A percentile compares a stretch with the other conserved stretches of the same genome.
Conservation (phyloP, 805 yeast genomes). For the Barnettozyma siamensis region DNA sequence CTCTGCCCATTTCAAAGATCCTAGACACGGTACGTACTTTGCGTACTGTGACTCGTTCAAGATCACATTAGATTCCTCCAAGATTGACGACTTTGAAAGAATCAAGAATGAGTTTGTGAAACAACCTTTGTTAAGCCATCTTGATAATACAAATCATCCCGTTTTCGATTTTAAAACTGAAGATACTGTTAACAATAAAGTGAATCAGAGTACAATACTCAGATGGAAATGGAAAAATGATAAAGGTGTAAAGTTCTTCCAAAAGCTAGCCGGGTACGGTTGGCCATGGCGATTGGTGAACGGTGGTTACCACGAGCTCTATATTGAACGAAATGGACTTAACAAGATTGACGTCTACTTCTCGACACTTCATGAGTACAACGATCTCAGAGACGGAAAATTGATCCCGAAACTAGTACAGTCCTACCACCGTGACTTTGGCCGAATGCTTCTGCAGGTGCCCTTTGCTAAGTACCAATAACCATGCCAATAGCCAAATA, state of each 20-base stretch:
- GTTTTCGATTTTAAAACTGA: background rate
- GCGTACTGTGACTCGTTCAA: constrained; percentile 21
- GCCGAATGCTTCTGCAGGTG: constrained; percentile 12
- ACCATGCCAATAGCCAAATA: too few relatives aligned
- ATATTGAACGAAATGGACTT: constrained; percentile 8
- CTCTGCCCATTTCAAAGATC: constrained; percentile 6
- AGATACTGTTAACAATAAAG: background rate
- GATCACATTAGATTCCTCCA: constrained; percentile 6
- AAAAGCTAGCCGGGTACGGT: constrained; percentile 17
- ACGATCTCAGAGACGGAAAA: constrained; percentile 22
- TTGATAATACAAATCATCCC: background rate
- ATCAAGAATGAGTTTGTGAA: constrained; percentile 1
- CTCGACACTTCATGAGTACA: constrained; percentile 18
- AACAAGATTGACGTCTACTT: constrained; percentile 17
- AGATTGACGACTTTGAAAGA: background rate
- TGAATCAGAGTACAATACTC: constrained; percentile 2
- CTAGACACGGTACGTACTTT: constrained; percentile 7
- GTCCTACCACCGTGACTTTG: constrained; percentile 17
- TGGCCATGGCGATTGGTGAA: constrained; percentile 26
- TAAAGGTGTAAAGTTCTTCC: constrained; percentile 9
- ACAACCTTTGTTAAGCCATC: background rate
- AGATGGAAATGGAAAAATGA: constrained; percentile 6
- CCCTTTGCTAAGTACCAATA: constrained; percentile 1
- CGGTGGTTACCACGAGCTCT: constrained; percentile 21
- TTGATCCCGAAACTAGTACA: constrained; percentile 15